Percentiles rank a stretch among this genome's conserved stretches.
These are phyloP conservation scores for Daldinia childiae DNA, from an alignment of 495 filamentous ascomycete species.

Conservation along the genomic window DNA sequence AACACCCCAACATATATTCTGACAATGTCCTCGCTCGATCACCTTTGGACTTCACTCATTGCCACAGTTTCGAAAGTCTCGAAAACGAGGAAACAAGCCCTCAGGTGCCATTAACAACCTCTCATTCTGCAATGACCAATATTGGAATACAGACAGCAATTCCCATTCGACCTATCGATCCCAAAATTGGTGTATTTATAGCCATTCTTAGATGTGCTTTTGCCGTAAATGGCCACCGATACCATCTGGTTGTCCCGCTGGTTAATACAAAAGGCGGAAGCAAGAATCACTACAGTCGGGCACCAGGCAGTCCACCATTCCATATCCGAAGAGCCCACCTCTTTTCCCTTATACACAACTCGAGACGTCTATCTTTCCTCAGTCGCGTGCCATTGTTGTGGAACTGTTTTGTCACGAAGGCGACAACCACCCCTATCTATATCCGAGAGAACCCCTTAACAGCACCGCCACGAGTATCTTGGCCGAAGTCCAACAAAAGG, in stretches of 20 bases:
- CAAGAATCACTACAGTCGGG: slow-evolving; percentile 25
- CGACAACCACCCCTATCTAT: slow-evolving; percentile 20
- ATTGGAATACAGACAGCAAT: slow-evolving; percentile 22
- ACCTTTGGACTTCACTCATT: slow-evolving; percentile 20
- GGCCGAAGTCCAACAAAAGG: slow-evolving; percentile 6
- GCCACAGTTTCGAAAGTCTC: slow-evolving; percentile 17
- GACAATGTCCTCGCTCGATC: slow-evolving; percentile 24
- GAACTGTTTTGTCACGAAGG: slow-evolving; percentile 8
- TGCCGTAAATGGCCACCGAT: slow-evolving; percentile 1
- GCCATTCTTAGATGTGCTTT: slow-evolving; percentile 19
- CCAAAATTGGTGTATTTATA: slow-evolving; percentile 10
- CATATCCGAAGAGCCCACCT: slow-evolving; percentile 16
- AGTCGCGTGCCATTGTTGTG: slow-evolving; percentile 13
- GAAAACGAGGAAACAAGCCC: slow-evolving; percentile 17
- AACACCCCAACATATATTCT: background rate
- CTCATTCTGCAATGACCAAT: slow-evolving; percentile 28
- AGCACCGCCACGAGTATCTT: background rate
- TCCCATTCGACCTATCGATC: slow-evolving; percentile 17
- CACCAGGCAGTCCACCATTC: slow-evolving; percentile 21
- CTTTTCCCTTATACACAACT: slow-evolving; percentile 9
- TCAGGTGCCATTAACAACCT: slow-evolving; percentile 12
- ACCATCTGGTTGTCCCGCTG: slow-evolving; percentile 16
- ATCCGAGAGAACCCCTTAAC: background rate
- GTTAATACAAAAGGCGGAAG: slow-evolving; percentile 15
- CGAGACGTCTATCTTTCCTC: slow-evolving; percentile 2